phyloP scores from a whole-genome alignment of 139 green algal genomes.

The Astrephomene gubernaculifera region DNA sequence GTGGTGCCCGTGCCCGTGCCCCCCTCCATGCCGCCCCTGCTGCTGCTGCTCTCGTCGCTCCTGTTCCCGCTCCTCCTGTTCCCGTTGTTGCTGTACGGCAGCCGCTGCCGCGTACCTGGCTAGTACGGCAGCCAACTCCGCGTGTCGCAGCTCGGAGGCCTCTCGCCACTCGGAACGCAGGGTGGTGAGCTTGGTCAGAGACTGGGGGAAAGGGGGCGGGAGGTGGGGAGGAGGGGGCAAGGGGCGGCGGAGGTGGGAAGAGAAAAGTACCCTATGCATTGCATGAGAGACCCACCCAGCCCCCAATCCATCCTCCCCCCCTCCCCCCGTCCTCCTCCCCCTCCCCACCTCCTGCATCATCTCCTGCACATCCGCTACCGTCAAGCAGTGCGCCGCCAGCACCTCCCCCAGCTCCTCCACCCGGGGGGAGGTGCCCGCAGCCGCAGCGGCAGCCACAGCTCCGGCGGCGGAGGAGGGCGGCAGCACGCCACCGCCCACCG shows the following conservation, averaged over 20 bases:
- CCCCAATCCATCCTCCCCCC: too few relatives aligned
- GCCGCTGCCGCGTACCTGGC: not conserved
- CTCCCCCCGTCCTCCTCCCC: too few relatives aligned
- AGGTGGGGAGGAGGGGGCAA: too few relatives aligned
- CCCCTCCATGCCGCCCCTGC: not conserved
- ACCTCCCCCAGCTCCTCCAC: not conserved
- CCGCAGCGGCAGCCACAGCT: not conserved
- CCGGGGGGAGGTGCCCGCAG: too few relatives aligned
- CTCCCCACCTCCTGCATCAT: conserved; percentile 17
- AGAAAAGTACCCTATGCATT: too few relatives aligned
- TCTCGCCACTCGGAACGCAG: too few relatives aligned
- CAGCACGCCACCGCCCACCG: too few relatives aligned
- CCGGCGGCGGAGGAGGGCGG: too few relatives aligned
- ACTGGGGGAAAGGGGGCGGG: too few relatives aligned
- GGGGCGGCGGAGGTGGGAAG: too few relatives aligned
- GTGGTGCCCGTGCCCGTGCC: not conserved
- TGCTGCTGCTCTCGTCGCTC: not conserved
- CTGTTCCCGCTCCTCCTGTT: not conserved
- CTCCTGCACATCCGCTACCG: not conserved
- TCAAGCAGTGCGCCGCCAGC: not conserved
- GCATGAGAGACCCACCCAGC: too few relatives aligned
- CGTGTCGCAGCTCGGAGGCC: not conserved
- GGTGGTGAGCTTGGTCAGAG: too few relatives aligned
- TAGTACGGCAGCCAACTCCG: not conserved
- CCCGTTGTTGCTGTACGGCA: not conserved